Conservation (phyloP, 352 stramenopile genomes). For the Pythium dissimile region DNA sequence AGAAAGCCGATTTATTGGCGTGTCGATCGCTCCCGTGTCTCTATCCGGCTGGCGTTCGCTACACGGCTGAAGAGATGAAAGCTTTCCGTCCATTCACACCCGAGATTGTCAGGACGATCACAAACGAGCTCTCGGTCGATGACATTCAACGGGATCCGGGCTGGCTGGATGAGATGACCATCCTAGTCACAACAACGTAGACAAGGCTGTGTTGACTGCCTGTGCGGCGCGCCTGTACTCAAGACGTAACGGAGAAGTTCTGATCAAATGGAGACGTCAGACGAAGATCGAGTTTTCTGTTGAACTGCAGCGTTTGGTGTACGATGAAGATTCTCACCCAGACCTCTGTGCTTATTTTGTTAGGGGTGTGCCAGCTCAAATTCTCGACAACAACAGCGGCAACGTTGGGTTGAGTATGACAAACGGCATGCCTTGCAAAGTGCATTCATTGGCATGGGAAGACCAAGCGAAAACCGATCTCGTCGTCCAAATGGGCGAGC, state of each 20-base stretch:
- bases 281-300: not conserved
- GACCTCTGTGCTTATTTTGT: conserved; percentile 17
- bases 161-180: not conserved
- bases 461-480: not conserved
- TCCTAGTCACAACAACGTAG: not conserved
- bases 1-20: not conserved
- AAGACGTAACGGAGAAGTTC: not conserved
- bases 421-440: conserved; percentile 7
- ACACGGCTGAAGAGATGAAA: not conserved
- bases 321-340: conserved; percentile 6
- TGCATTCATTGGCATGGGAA: conserved; percentile 21
- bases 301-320: not conserved
- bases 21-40: not conserved
- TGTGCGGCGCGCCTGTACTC: not conserved
- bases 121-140: not conserved
- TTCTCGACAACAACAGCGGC: conserved; percentile 16
- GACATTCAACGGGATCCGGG: not conserved
- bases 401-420: conserved; percentile 2
- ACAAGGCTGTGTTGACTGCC: not conserved
- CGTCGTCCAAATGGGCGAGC: not conserved
- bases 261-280: not conserved
- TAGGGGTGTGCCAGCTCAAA: not conserved
- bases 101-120: not conserved
- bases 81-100: not conserved
- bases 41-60: not conserved